Evolutionary conservation across 2,329 filamentous ascomycete species (phyloP), one percentile per base, ranked within the genome.

Genomic region (Sporothrix sp.): DNA sequence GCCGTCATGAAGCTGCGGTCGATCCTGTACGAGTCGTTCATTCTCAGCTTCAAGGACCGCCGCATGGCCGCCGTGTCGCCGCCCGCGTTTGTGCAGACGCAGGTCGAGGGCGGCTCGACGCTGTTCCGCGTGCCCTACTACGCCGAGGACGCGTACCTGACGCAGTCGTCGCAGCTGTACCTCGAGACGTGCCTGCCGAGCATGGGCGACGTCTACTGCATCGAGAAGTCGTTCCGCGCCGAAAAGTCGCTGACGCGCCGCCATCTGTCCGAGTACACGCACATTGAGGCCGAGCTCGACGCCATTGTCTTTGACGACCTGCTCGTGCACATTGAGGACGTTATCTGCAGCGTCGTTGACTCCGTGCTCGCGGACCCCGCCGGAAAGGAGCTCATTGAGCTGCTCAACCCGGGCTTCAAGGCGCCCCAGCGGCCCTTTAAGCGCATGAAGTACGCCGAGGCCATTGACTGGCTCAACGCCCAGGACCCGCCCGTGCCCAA

Each of bases 181-280:
- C 85, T 98, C 53, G 93, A 98, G 75, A 98, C 93, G 28, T 88
- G 84, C 58, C 74, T 98, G 28, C 88, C 91, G 10, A 87, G 85
- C 47, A 76, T 97, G 61, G 93, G 93, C 59, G 87, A 96, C 65
- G 89, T 96, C 48, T 98, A 94, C 78, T 97, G 91, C 66, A 91
- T 98, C 62, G 90, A 95, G 69, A 95, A 95, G 68, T 97, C 91
- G 2, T 98, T 98, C 83, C 90, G 93, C 55, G 93, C 93, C 13
- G 93, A 98, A 70, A 96, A 96, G 72, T 91, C 85, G 7, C 75
- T 97, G 52, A 98, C 93, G 45, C 85, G 93, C 55, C 87, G 93
- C 62, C 93, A 98, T 66, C 71, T 98, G 61, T 48, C 88, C 43
- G 93, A 98, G 70, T 98, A 96, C 73, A 95, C 90, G 1, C 93